Base-by-base conservation (phyloP, 2,329 filamentous ascomycete species). In the Xylaria sp. region DNA sequence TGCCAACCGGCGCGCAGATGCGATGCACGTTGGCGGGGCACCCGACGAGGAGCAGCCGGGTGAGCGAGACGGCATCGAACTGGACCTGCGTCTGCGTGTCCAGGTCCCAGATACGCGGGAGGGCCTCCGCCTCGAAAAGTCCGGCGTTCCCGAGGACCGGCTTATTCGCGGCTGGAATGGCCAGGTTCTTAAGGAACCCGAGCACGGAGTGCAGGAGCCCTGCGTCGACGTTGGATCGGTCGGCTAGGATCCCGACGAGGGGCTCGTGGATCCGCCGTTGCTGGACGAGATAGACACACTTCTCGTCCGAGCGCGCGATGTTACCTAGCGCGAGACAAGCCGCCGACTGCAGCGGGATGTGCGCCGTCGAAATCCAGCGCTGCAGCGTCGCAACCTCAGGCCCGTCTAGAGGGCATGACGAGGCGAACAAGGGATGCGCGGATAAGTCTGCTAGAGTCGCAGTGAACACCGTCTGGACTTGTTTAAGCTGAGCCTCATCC, bases 161-260 rank as follows among this genome's bases (percentile, higher is more conserved):
- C 75, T 89, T 90, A 78, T 90, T 90, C 31, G 77, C 75, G 0
- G 78, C 65, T 0, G 88, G 87, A 59, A 91, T 87, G 31, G 88
- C 86, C 9, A 91, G 84, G 75, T 91, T 91, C 77, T 89, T 90
- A 68, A 90, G 83, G 73, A 90, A 89, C 7, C 87, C 85, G 20
- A 91, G 80, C 2, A 82, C 80, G 1, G 87, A 83, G 74, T 90
- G 88, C 0, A 88, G 80, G 17, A 89, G 83, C 69, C 89, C 86
- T 0, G 83, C 76, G 68, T 86, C 82, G 7, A 73, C 76, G 28
- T 73, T 77, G 5, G 72, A 75, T 6, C 80, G 73, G 31, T 84
- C 77, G 9, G 80, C 75, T 23, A 90, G 78, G 48, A 87, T 75
- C 9, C 75, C 65, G 56, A 84, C 75, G 2, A 90, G 79, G 0